Evolutionary conservation across 306 rosid species (phyloP), one percentile per base, ranked within the genome.

Genomic region (Pyrus communis): DNA sequence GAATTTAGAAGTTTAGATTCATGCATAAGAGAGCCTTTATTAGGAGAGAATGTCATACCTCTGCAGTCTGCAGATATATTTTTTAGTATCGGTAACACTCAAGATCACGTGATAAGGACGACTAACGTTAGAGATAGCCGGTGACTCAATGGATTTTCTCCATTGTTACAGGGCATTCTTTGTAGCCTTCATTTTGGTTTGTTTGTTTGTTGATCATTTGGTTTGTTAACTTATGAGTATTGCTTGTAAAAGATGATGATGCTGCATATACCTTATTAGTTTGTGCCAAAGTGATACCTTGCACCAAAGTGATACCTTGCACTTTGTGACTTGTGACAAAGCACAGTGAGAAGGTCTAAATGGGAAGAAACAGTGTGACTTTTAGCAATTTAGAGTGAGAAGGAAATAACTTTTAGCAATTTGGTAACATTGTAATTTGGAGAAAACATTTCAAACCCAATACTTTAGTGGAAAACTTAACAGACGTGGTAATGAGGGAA

Each of bases 41-140:
- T 49, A 49, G 8, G 8, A 49, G 21, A 49, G 8, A 49, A 15
- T 38, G 42, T 38, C 42, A 38, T 38, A 38, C 10, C 10, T 38
- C 2, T 38, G 42, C 9, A 1, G 10, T 1, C 0, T 7, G 1
- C 1, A 15, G 0, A 15, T 0, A 15, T 49, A 49, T 49, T 7
- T 7, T 49, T 5, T 4, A 1, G 18, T 17, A 7, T 49, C 6
- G 5, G 17, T 3, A 15, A 15, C 3, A 7, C 2, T 49, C 7
- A 49, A 49, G 1, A 0, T 15, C 21, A 49, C 21, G 1, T 5
- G 55, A 15, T 49, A 15, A 49, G 9, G 5, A 1, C 0, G 21
- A 3, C 9, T 49, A 49, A 49, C 2, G 21, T 21, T 5, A 15
- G 0, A 1, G 11, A 15, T 14, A 5, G 3, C 27, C 0, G 27